Conservation (phyloP, 139 green algal species). For the Nannochloris sp. region DNA sequence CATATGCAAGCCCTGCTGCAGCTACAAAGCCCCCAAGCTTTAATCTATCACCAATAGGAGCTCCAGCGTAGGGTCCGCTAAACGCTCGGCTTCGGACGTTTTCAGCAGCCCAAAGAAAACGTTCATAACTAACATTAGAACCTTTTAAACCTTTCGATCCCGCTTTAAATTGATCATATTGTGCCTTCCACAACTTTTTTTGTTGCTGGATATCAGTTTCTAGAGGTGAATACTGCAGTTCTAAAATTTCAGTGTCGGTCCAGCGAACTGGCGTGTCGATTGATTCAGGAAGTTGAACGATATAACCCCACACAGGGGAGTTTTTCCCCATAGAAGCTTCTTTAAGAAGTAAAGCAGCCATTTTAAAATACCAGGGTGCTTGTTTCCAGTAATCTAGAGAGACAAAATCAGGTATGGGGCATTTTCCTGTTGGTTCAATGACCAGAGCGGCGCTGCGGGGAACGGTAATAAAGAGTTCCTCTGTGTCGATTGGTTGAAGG, state of each 20-base stretch:
- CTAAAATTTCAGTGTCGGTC: constrained; percentile 40
- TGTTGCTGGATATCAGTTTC: constrained; percentile 58
- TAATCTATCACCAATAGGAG: constrained; percentile 12
- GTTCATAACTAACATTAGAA: background rate
- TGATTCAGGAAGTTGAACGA: constrained; percentile 51
- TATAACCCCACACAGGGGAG: constrained; percentile 43
- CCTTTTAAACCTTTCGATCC: background rate
- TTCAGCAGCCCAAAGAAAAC: constrained; percentile 63
- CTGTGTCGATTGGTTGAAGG: constrained; percentile 26
- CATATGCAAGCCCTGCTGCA: constrained; percentile 1
- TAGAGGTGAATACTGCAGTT: constrained; percentile 56
- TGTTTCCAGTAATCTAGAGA: constrained; percentile 38
- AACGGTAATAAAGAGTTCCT: constrained; percentile 56
- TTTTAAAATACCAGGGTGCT: constrained; percentile 55
- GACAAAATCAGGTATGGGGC: constrained; percentile 35
- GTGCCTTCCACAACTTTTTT: constrained; percentile 44
- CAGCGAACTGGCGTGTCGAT: constrained; percentile 63
- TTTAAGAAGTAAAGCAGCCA: constrained; percentile 62
- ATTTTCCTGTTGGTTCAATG: constrained; percentile 52
- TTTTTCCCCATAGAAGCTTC: constrained; percentile 34
- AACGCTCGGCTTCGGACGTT: constrained; percentile 74
- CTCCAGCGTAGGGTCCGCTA: constrained; percentile 64
- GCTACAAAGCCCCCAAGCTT: constrained; percentile 15
- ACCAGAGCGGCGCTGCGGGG: constrained; percentile 43
- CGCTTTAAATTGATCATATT: constrained; percentile 33